Percentiles rank a stretch among this genome's conserved stretches.
phyloP scores from a whole-genome alignment of 305 asterid species.

The Fraxinus xanthoxyloides region DNA sequence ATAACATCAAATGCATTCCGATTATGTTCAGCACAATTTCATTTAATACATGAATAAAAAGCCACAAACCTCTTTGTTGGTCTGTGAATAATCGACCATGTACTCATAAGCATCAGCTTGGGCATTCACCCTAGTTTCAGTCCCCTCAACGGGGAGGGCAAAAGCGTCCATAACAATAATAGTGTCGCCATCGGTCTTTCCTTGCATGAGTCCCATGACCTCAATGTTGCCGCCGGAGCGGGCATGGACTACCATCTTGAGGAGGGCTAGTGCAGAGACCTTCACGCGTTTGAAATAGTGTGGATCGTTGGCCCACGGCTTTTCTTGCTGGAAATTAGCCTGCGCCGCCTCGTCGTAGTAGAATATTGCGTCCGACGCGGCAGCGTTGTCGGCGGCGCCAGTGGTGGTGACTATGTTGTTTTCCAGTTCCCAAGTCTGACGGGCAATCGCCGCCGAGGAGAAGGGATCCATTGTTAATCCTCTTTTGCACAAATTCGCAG shows the following conservation, averaged over 20 bases:
- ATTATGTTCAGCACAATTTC: background rate
- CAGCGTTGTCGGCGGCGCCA: slow-evolving; percentile 35
- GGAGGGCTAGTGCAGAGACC: slow-evolving; percentile 90
- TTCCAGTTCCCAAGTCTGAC: slow-evolving; percentile 90
- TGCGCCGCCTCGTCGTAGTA: slow-evolving; percentile 81
- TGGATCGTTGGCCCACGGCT: slow-evolving; percentile 88
- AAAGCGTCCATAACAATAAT: slow-evolving; percentile 97
- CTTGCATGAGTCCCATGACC: slow-evolving; percentile 99
- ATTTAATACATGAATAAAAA: background rate
- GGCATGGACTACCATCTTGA: slow-evolving; percentile 97
- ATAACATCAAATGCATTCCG: background rate
- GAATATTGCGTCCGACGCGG: slow-evolving; percentile 78
- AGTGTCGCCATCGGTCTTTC: slow-evolving; percentile 91
- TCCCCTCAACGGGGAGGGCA: slow-evolving; percentile 98
- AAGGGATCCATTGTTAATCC: slow-evolving; percentile 36
- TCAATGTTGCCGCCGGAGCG: slow-evolving; percentile 98
- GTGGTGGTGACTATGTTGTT: slow-evolving; percentile 57
- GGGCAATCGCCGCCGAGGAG: slow-evolving; percentile 66
- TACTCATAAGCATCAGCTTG: slow-evolving; percentile 99
- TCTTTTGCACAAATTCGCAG: background rate
- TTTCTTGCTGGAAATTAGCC: slow-evolving; percentile 71
- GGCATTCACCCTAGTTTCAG: slow-evolving; percentile 98
- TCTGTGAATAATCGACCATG: slow-evolving; percentile 91
- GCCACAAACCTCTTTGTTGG: slow-evolving; percentile 65
- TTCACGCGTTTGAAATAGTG: slow-evolving; percentile 97